Evolutionary conservation across 768 basidiomycete genomes (phyloP).

Genomic region (Leccinum rimulosum): DNA sequence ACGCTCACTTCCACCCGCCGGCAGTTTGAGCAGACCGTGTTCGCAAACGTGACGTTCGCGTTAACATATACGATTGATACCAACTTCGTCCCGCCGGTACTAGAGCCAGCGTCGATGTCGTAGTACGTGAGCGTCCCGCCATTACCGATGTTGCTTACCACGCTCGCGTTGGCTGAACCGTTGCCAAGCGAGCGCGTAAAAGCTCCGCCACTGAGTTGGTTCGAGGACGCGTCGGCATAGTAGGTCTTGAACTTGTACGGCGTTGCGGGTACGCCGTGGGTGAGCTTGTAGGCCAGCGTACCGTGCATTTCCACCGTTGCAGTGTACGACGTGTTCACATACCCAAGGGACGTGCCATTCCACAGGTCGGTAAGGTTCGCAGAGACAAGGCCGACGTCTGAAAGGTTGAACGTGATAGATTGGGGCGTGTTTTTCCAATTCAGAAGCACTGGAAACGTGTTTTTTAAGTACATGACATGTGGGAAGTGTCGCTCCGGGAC

Average conservation of each 20-base stretch:
- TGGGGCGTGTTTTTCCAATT: slow-evolving; percentile 4
- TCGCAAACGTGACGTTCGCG: slow-evolving; percentile 6
- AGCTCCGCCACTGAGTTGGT: slow-evolving; percentile 3
- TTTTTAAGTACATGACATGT: background rate
- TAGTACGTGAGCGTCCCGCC: slow-evolving; percentile 6
- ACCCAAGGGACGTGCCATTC: background rate
- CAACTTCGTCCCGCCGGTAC: background rate
- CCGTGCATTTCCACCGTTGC: slow-evolving; percentile 2
- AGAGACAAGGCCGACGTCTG: slow-evolving; percentile 3
- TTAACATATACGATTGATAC: slow-evolving; percentile 6
- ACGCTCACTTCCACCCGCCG: slow-evolving; percentile 6
- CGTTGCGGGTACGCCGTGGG: background rate
- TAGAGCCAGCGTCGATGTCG: slow-evolving; percentile 5
- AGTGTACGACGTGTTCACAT: background rate
- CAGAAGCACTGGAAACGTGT: slow-evolving; percentile 1
- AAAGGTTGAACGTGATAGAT: slow-evolving; percentile 4
- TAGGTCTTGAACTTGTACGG: background rate
- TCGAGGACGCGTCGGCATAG: background rate
- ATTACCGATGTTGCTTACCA: slow-evolving; percentile 1
- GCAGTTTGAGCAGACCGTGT: slow-evolving; percentile 6
- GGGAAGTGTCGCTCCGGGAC: background rate
- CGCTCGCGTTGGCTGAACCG: background rate
- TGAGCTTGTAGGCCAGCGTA: slow-evolving; percentile 5
- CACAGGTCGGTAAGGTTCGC: slow-evolving; percentile 10
- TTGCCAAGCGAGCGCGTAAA: background rate